These are phyloP conservation scores for Salvia miltiorrhiza DNA, from an alignment of 257 asterid species.

Conservation along the genomic window DNA sequence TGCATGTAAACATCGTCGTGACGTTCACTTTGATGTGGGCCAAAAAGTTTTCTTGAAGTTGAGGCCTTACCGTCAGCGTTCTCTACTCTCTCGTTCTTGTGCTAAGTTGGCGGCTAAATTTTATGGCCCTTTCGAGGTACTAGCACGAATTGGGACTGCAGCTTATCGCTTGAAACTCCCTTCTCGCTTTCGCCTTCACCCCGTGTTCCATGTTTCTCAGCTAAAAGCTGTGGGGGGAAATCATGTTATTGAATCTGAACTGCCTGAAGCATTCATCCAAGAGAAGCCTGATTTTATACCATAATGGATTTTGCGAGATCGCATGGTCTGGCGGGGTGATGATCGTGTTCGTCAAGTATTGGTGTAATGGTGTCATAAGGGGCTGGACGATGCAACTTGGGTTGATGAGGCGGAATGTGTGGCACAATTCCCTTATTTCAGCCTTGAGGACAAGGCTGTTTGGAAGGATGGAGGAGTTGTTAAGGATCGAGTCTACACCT, in stretches of 20 bases:
- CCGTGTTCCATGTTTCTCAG: neutral
- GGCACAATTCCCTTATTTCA: no score
- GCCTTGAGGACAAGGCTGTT: no score
- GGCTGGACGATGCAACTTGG: neutral
- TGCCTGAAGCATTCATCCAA: neutral
- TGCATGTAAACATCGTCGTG: neutral
- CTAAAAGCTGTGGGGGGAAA: neutral
- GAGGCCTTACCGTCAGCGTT: neutral
- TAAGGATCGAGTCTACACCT: no score
- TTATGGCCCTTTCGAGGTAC: neutral
- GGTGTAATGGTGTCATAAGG: neutral
- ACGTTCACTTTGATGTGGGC: neutral
- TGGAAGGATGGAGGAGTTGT: no score
- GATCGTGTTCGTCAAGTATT: neutral
- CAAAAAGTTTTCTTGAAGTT: neutral
- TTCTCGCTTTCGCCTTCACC: neutral
- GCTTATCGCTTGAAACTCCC: neutral
- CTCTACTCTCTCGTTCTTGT: neutral
- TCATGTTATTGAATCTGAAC: neutral
- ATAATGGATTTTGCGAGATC: neutral
- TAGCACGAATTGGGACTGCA: neutral
- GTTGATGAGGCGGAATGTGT: neutral
- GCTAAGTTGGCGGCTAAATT: neutral
- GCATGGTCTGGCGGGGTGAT: neutral
- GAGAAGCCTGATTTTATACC: neutral